Evolutionary conservation across 768 basidiomycete genomes (phyloP), one percentile per base, ranked within the genome.

Genomic region (Rubroboletus pulcherrimus): DNA sequence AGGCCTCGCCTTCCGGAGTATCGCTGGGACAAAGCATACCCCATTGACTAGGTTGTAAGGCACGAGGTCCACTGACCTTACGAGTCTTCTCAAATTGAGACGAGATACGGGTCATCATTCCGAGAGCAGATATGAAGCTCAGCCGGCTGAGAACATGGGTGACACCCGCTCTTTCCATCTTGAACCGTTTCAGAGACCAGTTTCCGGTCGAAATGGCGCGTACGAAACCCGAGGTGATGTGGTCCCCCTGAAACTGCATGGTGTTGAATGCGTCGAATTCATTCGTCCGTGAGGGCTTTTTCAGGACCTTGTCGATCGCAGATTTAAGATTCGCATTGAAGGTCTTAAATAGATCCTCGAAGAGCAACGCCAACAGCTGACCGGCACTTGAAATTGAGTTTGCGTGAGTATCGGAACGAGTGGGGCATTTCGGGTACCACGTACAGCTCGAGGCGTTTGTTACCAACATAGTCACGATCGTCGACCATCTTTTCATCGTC

Each of bases 61-160:
- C 95, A 64, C 97, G 84, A 31, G 97, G 97, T 40, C 97, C 97
- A 62, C 93, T 96, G 56, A 99, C 97, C 72, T 99, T 99, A 55
- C 97, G 79, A 21, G 97, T 98, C 81, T 99, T 99, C 73, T 99
- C 97, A 69, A 99, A 99, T 74, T 99, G 97, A 21, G 93, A 96
- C 11, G 91, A 89, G 61, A 99, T 99, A 24, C 97, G 87, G 9
- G 97, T 99, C 97, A 99, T 99, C 97, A 98, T 99, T 15, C 97
- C 97, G 15, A 99, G 79, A 1, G 97, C 97, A 53, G 93, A 91
- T 70, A 99, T 97, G 78, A 96, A 99, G 67, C 89, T 91, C 49
- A 99, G 76, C 40, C 97, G 86, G 65, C 90, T 93, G 26, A 99
- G 83, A 60, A 99, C 97, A 68, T 99, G 97, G 0, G 97, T 99